Conservation (phyloP, 129 eudicot species). For the Calendula officinalis region DNA sequence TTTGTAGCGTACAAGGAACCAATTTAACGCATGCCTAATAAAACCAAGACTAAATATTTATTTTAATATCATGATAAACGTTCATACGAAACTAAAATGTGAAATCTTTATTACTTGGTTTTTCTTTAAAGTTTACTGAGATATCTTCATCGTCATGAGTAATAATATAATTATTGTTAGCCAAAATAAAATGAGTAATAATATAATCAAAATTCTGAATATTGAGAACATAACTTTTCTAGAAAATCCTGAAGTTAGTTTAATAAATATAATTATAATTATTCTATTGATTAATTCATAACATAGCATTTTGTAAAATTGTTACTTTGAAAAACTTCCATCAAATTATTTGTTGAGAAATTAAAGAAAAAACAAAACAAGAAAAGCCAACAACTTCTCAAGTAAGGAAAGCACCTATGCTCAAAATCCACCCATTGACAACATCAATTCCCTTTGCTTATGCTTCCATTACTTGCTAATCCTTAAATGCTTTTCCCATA, state of each 20-base stretch:
- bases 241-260: no score
- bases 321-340: conserved; percentile 2
- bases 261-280: no score
- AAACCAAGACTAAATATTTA: conserved; percentile 6
- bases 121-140: no score
- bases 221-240: no score
- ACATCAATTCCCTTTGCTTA: conserved; percentile 33
- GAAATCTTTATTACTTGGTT: no score
- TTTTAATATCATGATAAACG: neutral
- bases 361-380: conserved; percentile 11
- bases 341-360: conserved; percentile 12
- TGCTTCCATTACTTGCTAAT: conserved; percentile 35
- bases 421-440: conserved; percentile 27
- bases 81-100: neutral
- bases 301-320: neutral
- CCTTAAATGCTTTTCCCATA: conserved; percentile 24
- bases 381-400: conserved; percentile 63
- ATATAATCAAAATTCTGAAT: neutral
- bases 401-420: conserved; percentile 68
- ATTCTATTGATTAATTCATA: no score
- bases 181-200: no score
- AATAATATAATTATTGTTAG: no score
- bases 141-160: no score
- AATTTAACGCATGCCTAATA: conserved; percentile 15
- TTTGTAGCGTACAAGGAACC: conserved; percentile 3